Evolutionary conservation across 148 eudicot genomes (phyloP).

Genomic region (Rheum nobile): DNA sequence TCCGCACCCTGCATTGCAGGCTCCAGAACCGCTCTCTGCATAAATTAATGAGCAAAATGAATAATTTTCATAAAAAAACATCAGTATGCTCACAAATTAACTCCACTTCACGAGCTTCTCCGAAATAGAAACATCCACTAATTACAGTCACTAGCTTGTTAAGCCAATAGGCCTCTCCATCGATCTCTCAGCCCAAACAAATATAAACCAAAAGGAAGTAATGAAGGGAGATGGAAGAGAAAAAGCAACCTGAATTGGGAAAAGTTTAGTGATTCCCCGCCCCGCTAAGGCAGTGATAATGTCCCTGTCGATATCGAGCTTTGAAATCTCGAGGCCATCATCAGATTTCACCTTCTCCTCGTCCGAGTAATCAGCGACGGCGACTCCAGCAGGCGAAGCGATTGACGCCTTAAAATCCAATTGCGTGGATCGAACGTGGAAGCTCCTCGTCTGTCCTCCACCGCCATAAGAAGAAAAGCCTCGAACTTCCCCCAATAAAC

Average conservation of each 20-base stretch:
- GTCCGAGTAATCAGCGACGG: conserved; percentile 13
- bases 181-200: neutral
- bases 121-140: too few relatives aligned
- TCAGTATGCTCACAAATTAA: neutral
- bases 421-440: neutral
- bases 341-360: conserved; percentile 11
- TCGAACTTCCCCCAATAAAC: neutral
- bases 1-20: conserved; percentile 98
- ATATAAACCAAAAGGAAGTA: neutral
- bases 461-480: neutral
- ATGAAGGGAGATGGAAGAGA: neutral
- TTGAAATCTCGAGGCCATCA: conserved; percentile 64
- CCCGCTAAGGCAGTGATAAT: conserved; percentile 43
- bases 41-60: neutral
- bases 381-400: conserved; percentile 11
- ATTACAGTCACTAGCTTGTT: too few relatives aligned
- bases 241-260: conserved; percentile 71
- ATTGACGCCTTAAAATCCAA: conserved; percentile 11
- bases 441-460: neutral
- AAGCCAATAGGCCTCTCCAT: neutral
- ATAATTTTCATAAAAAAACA: neutral
- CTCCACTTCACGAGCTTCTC: neutral
- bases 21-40: conserved; percentile 91
- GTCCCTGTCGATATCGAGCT: conserved; percentile 51
- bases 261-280: conserved; percentile 71